Evolutionary conservation across 805 yeast genomes (phyloP).

Genomic region (Wickerhamiella brachini): DNA sequence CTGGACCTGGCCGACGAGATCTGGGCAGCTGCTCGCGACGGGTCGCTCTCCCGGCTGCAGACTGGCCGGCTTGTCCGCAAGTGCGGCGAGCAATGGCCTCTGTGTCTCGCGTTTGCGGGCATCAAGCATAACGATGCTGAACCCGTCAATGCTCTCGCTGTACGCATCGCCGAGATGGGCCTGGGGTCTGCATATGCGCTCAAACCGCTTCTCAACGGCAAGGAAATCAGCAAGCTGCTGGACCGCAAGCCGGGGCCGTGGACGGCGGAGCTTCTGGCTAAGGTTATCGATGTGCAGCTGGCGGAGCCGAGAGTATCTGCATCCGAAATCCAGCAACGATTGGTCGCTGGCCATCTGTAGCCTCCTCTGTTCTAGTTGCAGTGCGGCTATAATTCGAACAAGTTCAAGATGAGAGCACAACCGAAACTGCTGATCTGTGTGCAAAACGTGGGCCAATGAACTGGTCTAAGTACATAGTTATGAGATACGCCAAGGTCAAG

Average conservation of each 20-base stretch:
- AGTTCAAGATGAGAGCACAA: no score
- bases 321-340: conserved; percentile 46
- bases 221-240: conserved; percentile 39
- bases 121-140: conserved; percentile 23
- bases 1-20: conserved; percentile 25
- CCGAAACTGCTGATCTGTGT: no score
- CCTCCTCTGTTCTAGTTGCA: no score
- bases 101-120: conserved; percentile 27
- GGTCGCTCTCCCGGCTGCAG: conserved; percentile 23
- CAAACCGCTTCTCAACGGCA: conserved; percentile 62
- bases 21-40: conserved; percentile 16
- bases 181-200: conserved; percentile 34
- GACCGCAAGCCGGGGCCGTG: conserved; percentile 73
- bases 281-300: conserved; percentile 60
- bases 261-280: conserved; percentile 47
- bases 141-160: conserved; percentile 18
- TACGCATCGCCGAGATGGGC: conserved; percentile 22
- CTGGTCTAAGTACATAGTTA: no score
- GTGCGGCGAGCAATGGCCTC: conserved; percentile 40
- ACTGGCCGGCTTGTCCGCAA: conserved; percentile 46
- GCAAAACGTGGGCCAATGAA: no score
- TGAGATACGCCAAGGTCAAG: no score
- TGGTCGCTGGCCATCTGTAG: no score
- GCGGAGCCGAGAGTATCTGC: conserved; percentile 46
- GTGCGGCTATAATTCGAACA: no score